Conservation (phyloP, 306 rosid genomes). For the Cucurbita moschata region DNA sequence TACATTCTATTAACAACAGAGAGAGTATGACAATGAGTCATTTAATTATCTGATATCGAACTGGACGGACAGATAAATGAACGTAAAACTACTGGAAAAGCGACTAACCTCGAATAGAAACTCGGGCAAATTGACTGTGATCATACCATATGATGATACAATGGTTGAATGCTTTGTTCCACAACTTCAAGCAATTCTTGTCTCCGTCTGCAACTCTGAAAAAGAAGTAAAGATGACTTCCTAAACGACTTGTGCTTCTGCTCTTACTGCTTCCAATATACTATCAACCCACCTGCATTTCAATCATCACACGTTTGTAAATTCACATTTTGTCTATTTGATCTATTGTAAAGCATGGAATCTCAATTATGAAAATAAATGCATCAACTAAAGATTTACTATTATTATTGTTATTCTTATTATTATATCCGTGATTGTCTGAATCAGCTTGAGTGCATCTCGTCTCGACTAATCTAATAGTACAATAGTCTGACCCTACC, state of each 20-base stretch:
- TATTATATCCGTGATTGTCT: too few species aligned
- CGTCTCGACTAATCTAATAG: too few species aligned
- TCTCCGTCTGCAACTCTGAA: background rate
- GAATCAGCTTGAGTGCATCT: too few species aligned
- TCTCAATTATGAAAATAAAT: background rate
- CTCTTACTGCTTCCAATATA: conserved; percentile 62
- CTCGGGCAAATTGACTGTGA: background rate
- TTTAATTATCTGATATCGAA: background rate
- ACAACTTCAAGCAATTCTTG: background rate
- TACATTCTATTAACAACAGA: background rate
- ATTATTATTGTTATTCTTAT: too few species aligned
- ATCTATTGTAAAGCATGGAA: background rate
- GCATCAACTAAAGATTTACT: background rate
- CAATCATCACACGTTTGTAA: background rate
- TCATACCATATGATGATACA: background rate
- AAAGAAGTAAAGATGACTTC: background rate
- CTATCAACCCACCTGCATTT: conserved; percentile 71
- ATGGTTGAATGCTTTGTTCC: background rate
- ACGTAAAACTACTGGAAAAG: background rate
- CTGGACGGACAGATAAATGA: background rate
- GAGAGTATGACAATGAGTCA: background rate
- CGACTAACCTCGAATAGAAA: background rate
- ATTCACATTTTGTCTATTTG: background rate
- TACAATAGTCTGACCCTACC: too few species aligned
- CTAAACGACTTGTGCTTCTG: conserved; percentile 15